phyloP scores from a whole-genome alignment of 805 yeast genomes.

The Kurtzmaniella cleridarum region DNA sequence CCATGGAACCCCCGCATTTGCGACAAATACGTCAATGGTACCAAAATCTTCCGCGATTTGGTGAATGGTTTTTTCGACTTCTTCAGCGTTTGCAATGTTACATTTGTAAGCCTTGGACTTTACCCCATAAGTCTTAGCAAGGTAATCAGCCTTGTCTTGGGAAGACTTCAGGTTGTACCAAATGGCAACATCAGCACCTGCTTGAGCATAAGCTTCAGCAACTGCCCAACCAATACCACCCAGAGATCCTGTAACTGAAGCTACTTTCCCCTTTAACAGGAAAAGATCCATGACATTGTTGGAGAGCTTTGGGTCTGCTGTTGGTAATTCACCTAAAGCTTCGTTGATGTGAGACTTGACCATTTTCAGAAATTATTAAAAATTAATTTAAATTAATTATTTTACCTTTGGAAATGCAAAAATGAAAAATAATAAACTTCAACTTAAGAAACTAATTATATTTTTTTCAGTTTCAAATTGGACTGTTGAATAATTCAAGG shows the following conservation, averaged over 20 bases:
- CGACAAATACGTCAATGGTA: constrained; percentile 75
- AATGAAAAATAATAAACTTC: too few species aligned
- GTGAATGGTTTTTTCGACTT: constrained; percentile 44
- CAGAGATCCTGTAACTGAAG: constrained; percentile 81
- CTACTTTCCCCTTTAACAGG: constrained; percentile 76
- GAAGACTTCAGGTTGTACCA: constrained; percentile 49
- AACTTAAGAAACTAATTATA: too few species aligned
- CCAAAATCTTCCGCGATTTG: constrained; percentile 67
- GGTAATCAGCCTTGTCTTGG: constrained; percentile 53
- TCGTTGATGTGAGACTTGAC: constrained; percentile 18
- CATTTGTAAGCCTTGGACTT: constrained; percentile 62
- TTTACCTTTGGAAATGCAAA: too few species aligned
- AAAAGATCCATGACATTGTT: constrained; percentile 60
- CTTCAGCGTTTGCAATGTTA: constrained; percentile 44
- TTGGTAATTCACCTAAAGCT: constrained; percentile 42
- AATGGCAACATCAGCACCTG: constrained; percentile 71
- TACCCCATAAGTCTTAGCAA: constrained; percentile 55
- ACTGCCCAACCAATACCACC: constrained; percentile 79
- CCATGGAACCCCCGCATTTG: constrained; percentile 90
- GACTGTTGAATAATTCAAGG: too few species aligned
- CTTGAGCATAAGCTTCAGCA: constrained; percentile 80
- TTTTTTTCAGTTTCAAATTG: too few species aligned
- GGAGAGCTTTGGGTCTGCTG: constrained; percentile 46
- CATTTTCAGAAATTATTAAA: neutral
- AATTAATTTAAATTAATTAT: too few species aligned